Percentiles rank a stretch among this genome's conserved stretches.
Evolutionary conservation across 1,139 yeast species (phyloP).

Genomic region (Suhomyces panamericanus): DNA sequence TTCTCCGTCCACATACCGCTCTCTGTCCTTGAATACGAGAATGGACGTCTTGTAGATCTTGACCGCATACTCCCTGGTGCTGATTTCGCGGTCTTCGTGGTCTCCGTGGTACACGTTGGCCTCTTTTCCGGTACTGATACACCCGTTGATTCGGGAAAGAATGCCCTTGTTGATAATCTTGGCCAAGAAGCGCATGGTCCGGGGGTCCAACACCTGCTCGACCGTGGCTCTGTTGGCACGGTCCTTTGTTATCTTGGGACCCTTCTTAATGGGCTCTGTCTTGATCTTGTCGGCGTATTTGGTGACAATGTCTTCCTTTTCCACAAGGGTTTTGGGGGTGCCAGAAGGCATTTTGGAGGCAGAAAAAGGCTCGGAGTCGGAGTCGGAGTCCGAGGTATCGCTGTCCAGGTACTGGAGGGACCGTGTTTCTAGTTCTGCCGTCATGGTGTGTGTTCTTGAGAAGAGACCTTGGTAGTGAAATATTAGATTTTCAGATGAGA

Average conservation of each 20-base stretch:
- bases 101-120: constrained; percentile 96
- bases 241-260: constrained; percentile 64
- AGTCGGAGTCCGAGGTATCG: constrained; percentile 14
- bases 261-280: constrained; percentile 59
- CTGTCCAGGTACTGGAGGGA: constrained; percentile 6
- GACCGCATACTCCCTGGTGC: constrained; percentile 70
- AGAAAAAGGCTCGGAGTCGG: constrained; percentile 5
- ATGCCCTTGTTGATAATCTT: constrained; percentile 82
- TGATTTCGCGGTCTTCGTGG: constrained; percentile 53
- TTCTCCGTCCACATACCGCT: constrained; percentile 95
- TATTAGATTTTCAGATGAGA: constrained; percentile 10
- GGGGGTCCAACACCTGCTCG: constrained; percentile 93
- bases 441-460: neutral
- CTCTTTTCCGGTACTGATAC: constrained; percentile 95
- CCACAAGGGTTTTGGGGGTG: constrained; percentile 28
- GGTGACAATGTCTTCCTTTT: constrained; percentile 60
- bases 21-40: constrained; percentile 92
- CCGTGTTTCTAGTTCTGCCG: constrained; percentile 5
- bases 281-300: constrained; percentile 65
- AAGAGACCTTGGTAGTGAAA: neutral
- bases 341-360: constrained; percentile 10
- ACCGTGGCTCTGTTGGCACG: constrained; percentile 94
- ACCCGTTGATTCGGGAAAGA: constrained; percentile 85
- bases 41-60: constrained; percentile 96
- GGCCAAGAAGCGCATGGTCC: constrained; percentile 81